These are phyloP conservation scores for Cystobasidium pallidum DNA, from an alignment of 1,284 basidiomycete genomes.

Conservation along the genomic window DNA sequence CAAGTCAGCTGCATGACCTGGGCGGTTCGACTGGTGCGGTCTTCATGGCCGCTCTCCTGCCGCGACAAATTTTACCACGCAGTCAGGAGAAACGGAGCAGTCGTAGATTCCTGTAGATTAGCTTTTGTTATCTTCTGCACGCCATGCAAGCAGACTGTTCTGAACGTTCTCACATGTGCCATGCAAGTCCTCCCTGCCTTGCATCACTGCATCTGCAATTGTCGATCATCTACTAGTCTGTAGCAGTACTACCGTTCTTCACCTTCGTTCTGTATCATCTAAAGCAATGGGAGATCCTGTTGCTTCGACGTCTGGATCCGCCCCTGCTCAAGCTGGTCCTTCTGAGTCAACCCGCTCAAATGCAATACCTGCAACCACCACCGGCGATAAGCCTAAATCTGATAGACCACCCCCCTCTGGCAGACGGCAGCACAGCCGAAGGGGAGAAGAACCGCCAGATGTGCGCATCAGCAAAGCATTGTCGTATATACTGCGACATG, in stretches of 20 bases:
- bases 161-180: no score
- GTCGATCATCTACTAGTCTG: no score
- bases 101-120: constrained; percentile 33
- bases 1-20: no score
- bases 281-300: not conserved
- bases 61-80: constrained; percentile 9
- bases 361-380: not conserved
- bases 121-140: not conserved
- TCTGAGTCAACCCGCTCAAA: not conserved
- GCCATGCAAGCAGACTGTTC: no score
- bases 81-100: constrained; percentile 43
- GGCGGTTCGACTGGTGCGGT: constrained; percentile 43
- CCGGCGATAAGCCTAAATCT: not conserved
- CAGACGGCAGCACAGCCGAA: constrained; percentile 4
- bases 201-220: no score
- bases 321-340: not conserved
- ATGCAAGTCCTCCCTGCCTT: no score
- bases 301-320: not conserved
- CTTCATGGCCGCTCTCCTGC: constrained; percentile 33
- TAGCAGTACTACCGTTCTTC: no score
- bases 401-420: constrained; percentile 2
- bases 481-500: constrained; percentile 82
- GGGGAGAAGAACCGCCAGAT: constrained; percentile 40
- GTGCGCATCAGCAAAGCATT: constrained; percentile 70
- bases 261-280: no score